Conservation (phyloP, 768 basidiomycete species). For the Leccinellum albellum region DNA sequence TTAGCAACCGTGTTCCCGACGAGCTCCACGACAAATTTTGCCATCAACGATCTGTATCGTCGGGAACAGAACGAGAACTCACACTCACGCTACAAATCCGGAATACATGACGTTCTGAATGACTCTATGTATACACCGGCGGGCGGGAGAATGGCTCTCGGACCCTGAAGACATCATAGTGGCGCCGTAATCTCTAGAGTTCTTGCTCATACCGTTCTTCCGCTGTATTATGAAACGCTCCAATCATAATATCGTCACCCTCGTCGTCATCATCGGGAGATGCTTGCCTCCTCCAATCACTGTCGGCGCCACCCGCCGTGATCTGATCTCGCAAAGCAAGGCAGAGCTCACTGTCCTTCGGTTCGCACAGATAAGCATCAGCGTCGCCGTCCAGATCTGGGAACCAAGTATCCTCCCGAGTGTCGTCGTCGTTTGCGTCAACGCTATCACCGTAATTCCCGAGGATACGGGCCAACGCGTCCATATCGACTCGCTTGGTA, state of each 20-base stretch:
- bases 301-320: slow-evolving; percentile 29
- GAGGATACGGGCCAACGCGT: slow-evolving; percentile 52
- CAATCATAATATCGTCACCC: slow-evolving; percentile 9
- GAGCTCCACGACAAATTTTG: neutral
- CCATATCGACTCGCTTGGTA: slow-evolving; percentile 49
- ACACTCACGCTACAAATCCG: slow-evolving; percentile 1
- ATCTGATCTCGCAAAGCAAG: slow-evolving; percentile 6
- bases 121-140: neutral
- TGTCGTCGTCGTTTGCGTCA: slow-evolving; percentile 14
- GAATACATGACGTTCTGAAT: slow-evolving; percentile 2
- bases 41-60: neutral
- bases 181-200: slow-evolving; percentile 12
- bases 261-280: slow-evolving; percentile 28
- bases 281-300: slow-evolving; percentile 48
- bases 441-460: slow-evolving; percentile 25
- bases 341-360: slow-evolving; percentile 11
- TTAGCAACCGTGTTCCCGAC: neutral
- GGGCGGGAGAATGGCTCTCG: neutral
- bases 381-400: slow-evolving; percentile 20
- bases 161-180: neutral
- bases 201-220: slow-evolving; percentile 32
- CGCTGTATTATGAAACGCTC: slow-evolving; percentile 8
- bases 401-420: slow-evolving; percentile 10
- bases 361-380: slow-evolving; percentile 11
- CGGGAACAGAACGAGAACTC: slow-evolving; percentile 1